These are phyloP conservation scores for Geosmithia flava DNA, from an alignment of 2,329 filamentous ascomycete species.

Conservation along the genomic window DNA sequence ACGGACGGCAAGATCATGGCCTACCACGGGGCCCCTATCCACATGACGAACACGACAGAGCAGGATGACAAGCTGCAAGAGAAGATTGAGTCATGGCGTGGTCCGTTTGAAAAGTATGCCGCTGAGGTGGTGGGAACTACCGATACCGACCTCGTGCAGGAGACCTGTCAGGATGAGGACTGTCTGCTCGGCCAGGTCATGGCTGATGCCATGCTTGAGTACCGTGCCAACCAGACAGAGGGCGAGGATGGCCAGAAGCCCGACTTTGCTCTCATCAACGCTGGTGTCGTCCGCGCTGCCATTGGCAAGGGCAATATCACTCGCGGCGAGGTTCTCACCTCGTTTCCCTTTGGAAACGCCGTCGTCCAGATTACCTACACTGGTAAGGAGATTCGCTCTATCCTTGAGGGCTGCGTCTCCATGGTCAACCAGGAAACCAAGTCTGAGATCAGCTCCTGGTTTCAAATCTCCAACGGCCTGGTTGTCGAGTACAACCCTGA, in stretches of 20 bases:
- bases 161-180: slow-evolving; percentile 42
- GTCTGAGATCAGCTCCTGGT: slow-evolving; percentile 40
- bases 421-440: slow-evolving; percentile 41
- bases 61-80: slow-evolving; percentile 44
- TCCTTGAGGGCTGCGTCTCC: slow-evolving; percentile 47
- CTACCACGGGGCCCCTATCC: slow-evolving; percentile 52
- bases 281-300: slow-evolving; percentile 49
- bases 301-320: slow-evolving; percentile 51
- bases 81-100: slow-evolving; percentile 45
- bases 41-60: slow-evolving; percentile 47
- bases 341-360: slow-evolving; percentile 55
- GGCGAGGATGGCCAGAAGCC: slow-evolving; percentile 22
- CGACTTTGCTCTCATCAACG: slow-evolving; percentile 50
- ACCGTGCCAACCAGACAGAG: slow-evolving; percentile 35
- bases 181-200: slow-evolving; percentile 45
- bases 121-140: slow-evolving; percentile 42
- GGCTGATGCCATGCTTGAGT: slow-evolving; percentile 47
- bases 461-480: slow-evolving; percentile 47
- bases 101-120: slow-evolving; percentile 47
- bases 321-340: slow-evolving; percentile 48
- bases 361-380: slow-evolving; percentile 43
- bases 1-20: slow-evolving; percentile 44
- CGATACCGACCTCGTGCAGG: slow-evolving; percentile 45
- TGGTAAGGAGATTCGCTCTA: slow-evolving; percentile 40
- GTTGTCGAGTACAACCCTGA: slow-evolving; percentile 43